These are phyloP conservation scores for Talaromyces sp. DNA, from an alignment of 2,329 filamentous ascomycete genomes.

Conservation along the genomic window DNA sequence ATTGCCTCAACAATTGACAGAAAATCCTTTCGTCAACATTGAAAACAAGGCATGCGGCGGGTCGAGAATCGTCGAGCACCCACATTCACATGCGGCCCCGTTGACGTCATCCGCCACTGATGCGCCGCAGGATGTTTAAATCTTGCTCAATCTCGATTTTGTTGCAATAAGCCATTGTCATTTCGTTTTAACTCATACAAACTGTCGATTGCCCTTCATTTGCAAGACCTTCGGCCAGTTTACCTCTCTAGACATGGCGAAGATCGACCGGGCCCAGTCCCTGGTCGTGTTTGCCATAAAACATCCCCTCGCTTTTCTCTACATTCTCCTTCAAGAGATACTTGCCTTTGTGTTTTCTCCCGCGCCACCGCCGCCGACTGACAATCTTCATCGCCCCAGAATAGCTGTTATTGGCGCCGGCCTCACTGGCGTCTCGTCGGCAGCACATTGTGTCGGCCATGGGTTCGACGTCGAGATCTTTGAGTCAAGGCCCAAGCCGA, in stretches of 20 bases:
- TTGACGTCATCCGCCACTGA: background rate
- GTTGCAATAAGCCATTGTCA: background rate
- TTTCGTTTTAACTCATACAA: background rate
- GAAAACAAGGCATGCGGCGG: conserved; percentile 7
- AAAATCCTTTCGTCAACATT: background rate
- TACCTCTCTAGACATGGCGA: background rate
- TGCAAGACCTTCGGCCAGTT: background rate
- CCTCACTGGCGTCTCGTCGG: conserved; percentile 70
- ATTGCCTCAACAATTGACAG: background rate
- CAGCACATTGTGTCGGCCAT: conserved; percentile 78
- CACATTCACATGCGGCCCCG: background rate
- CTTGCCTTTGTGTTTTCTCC: conserved; percentile 58
- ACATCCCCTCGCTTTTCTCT: conserved; percentile 24
- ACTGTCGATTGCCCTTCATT: background rate
- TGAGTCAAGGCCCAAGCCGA: conserved; percentile 61
- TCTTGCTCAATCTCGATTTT: background rate
- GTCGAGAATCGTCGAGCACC: background rate
- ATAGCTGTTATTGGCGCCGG: conserved; percentile 67
- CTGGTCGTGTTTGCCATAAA: conserved; percentile 7
- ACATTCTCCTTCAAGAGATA: conserved; percentile 25
- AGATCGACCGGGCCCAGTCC: background rate
- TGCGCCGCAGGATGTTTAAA: background rate
- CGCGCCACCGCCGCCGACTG: conserved; percentile 54
- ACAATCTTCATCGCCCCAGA: conserved; percentile 55
- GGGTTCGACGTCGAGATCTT: conserved; percentile 79